These are phyloP conservation scores for Peltaster fructicola DNA, from an alignment of 2,329 filamentous ascomycete species.

Conservation along the genomic window DNA sequence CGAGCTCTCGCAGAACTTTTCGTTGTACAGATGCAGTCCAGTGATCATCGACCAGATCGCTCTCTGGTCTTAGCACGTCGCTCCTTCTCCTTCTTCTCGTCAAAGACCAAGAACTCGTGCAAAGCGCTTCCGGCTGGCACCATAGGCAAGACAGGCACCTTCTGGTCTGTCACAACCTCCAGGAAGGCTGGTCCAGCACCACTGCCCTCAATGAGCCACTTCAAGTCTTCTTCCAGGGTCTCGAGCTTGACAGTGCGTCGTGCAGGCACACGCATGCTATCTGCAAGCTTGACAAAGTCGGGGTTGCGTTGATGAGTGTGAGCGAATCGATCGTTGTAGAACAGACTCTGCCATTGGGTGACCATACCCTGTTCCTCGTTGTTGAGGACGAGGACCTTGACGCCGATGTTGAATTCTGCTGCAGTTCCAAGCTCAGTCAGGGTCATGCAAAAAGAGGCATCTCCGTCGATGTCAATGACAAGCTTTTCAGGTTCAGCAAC, in stretches of 20 bases:
- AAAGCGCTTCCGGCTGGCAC: slow-evolving; percentile 73
- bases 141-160: slow-evolving; percentile 95
- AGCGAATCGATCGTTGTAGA: slow-evolving; percentile 84
- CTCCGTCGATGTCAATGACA: slow-evolving; percentile 91
- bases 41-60: slow-evolving; percentile 19
- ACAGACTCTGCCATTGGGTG: slow-evolving; percentile 94
- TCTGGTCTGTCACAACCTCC: slow-evolving; percentile 76
- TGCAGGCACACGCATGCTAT: slow-evolving; percentile 76
- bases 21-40: too few species aligned
- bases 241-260: slow-evolving; percentile 54
- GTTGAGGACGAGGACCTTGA: slow-evolving; percentile 89
- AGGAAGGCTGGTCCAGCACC: slow-evolving; percentile 81
- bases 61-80: slow-evolving; percentile 20
- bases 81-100: slow-evolving; percentile 39
- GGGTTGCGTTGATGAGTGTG: slow-evolving; percentile 92
- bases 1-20: slow-evolving; percentile 1
- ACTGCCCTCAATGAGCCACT: slow-evolving; percentile 61
- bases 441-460: slow-evolving; percentile 99
- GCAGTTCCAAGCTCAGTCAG: slow-evolving; percentile 87
- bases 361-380: slow-evolving; percentile 99
- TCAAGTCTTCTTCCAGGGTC: slow-evolving; percentile 59
- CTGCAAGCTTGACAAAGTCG: slow-evolving; percentile 84
- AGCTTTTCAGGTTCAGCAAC: slow-evolving; percentile 65
- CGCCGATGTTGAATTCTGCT: slow-evolving; percentile 86
- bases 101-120: slow-evolving; percentile 85